Base-by-base conservation (phyloP, 768 basidiomycete species). In the Russula griseocarnosa region DNA sequence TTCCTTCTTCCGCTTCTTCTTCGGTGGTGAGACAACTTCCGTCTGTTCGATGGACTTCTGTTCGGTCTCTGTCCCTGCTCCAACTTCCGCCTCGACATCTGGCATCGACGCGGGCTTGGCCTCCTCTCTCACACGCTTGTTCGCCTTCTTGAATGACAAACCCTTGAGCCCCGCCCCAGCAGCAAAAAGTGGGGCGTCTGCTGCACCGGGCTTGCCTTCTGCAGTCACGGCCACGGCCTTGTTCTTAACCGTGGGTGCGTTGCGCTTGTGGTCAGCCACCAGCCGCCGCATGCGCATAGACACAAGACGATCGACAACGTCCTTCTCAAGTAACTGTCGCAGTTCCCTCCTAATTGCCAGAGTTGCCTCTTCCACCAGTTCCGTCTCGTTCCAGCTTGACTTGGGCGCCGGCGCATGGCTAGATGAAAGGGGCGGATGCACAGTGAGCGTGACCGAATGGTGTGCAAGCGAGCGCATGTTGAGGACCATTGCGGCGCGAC, bases 401-500 rank as follows among this genome's bases (percentile, higher is more conserved):
- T 74, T 71, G 18, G 76, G 73, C 13, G 73, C 70, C 61, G 70
- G 73, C 62, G 71, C 71, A 18, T 76, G 76, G 0, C 77, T 73
- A 4, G 76, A 71, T 10, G 76, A 72, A 72, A 71, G 79, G 1
- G 82, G 76, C 2, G 75, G 72, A 60, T 80, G 81, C 8, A 83
- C 78, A 13, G 81, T 79, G 28, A 89, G 75, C 16, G 78, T 80
- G 22, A 89, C 85, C 22, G 83, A 74, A 65, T 84, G 84, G 67
- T 84, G 81, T 1, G 79, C 82, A 3, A 90, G 80, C 62, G 78
- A 83, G 46, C 81, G 82, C 14, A 77, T 76, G 6, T 74, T 77
- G 40, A 94, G 81, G 3, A 91, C 85, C 67, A 83, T 82, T 10
- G 81, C 80, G 0, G 92, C 90, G 3, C 87, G 79, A 7, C 84